Percentiles rank a stretch among this genome's conserved stretches.
These are phyloP conservation scores for Solanum acaule DNA, from an alignment of 257 asterid species.

Conservation along the genomic window DNA sequence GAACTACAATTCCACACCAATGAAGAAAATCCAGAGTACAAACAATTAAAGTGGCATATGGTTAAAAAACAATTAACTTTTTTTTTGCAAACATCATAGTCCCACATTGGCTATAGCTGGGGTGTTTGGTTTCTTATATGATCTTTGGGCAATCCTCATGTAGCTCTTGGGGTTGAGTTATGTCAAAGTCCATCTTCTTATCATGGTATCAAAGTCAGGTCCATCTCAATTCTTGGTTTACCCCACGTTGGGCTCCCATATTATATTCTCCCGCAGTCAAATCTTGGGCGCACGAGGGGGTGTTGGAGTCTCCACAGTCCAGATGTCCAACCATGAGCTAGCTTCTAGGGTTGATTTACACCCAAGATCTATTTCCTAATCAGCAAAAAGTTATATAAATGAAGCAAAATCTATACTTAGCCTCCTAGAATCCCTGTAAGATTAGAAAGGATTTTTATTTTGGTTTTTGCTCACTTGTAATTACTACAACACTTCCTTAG, in stretches of 20 bases:
- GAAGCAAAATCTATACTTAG: not conserved
- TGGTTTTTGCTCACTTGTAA: not conserved
- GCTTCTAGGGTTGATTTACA: not conserved
- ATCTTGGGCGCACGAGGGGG: not conserved
- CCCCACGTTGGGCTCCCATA: not conserved
- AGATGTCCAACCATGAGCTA: not conserved
- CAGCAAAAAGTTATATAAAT: not conserved
- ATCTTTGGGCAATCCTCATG: not conserved
- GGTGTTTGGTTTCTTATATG: not conserved
- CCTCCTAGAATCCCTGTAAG: not conserved
- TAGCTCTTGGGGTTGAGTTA: not conserved
- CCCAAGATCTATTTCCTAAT: not conserved
- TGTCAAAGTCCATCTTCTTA: not conserved
- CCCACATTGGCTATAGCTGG: not conserved
- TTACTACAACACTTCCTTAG: not conserved
- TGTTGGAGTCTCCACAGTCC: not conserved
- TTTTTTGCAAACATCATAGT: not conserved
- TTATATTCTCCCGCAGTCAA: not conserved
- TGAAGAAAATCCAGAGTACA: not conserved
- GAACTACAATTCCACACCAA: not conserved
- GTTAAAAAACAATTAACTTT: not conserved
- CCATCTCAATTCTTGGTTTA: not conserved
- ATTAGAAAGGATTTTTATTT: not conserved
- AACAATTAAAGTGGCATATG: not conserved
- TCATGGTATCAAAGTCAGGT: not conserved